Conservation (phyloP, 2,329 filamentous ascomycete genomes). For the Beauveria varroae region DNA sequence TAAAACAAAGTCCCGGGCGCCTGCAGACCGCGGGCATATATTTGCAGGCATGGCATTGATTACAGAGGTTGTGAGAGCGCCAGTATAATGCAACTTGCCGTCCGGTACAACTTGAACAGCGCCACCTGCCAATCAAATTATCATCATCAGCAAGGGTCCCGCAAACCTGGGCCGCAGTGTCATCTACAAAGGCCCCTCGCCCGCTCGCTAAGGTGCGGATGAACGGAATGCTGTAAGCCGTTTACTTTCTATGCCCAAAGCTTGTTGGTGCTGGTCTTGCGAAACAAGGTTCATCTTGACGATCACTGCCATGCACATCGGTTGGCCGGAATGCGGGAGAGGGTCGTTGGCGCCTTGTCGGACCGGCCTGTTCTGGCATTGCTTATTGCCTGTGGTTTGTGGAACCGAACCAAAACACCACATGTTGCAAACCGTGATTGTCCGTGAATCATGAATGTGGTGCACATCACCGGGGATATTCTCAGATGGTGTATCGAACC, state of each 20-base stretch:
- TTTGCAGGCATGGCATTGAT: not conserved
- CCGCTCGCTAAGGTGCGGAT: not conserved
- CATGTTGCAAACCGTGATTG: not conserved
- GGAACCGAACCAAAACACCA: conserved; percentile 2
- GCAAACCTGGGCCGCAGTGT: not conserved
- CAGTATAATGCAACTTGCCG: too few relatives aligned
- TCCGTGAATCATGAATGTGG: not conserved
- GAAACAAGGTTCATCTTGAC: not conserved
- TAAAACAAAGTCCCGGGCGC: conserved; percentile 17
- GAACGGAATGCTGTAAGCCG: not conserved
- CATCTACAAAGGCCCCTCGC: not conserved
- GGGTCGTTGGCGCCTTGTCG: not conserved
- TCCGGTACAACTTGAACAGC: too few relatives aligned
- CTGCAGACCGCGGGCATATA: not conserved
- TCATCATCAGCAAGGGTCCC: too few relatives aligned
- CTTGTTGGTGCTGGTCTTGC: not conserved
- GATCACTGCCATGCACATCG: not conserved
- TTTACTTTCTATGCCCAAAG: not conserved
- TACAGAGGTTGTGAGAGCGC: too few relatives aligned
- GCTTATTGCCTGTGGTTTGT: not conserved
- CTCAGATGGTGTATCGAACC: not conserved
- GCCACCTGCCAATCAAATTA: too few relatives aligned
- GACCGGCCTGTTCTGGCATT: not conserved
- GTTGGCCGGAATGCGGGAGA: not conserved
- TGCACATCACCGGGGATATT: not conserved